Conservation (phyloP, 1,139 yeast genomes). For the Pneumocystis carinii region DNA sequence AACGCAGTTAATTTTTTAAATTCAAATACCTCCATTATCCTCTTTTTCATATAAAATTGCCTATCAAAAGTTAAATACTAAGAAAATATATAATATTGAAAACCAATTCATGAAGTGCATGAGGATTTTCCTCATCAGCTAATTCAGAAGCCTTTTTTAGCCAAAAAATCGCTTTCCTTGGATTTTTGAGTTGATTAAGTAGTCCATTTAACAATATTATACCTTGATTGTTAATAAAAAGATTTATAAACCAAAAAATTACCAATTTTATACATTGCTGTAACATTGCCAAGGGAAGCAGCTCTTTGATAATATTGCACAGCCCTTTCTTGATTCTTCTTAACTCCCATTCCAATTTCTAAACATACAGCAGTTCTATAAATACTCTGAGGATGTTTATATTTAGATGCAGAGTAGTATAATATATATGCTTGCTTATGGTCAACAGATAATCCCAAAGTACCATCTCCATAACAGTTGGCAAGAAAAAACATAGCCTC, state of each 20-base stretch:
- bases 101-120: slow-evolving; percentile 52
- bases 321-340: slow-evolving; percentile 33
- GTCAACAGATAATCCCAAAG: slow-evolving; percentile 39
- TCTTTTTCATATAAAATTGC: slow-evolving; percentile 18
- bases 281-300: slow-evolving; percentile 40
- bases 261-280: slow-evolving; percentile 53
- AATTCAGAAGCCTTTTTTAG: slow-evolving; percentile 38
- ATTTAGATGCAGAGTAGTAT: slow-evolving; percentile 42
- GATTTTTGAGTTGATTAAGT: slow-evolving; percentile 30
- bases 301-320: slow-evolving; percentile 41
- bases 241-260: slow-evolving; percentile 43
- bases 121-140: slow-evolving; percentile 34
- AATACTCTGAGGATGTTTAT: slow-evolving; percentile 42
- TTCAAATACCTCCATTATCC: slow-evolving; percentile 16
- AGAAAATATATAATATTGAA: slow-evolving; percentile 52
- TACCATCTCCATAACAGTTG: slow-evolving; percentile 43
- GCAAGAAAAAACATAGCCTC: slow-evolving; percentile 45
- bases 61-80: slow-evolving; percentile 15
- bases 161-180: slow-evolving; percentile 40
- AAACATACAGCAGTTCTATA: slow-evolving; percentile 54
- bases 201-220: slow-evolving; percentile 44
- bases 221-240: slow-evolving; percentile 30
- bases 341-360: slow-evolving; percentile 50
- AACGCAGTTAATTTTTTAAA: slow-evolving; percentile 20
- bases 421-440: slow-evolving; percentile 44